Evolutionary conservation across 495 filamentous ascomycete genomes (phyloP).

Genomic region (Neurospora sp.): DNA sequence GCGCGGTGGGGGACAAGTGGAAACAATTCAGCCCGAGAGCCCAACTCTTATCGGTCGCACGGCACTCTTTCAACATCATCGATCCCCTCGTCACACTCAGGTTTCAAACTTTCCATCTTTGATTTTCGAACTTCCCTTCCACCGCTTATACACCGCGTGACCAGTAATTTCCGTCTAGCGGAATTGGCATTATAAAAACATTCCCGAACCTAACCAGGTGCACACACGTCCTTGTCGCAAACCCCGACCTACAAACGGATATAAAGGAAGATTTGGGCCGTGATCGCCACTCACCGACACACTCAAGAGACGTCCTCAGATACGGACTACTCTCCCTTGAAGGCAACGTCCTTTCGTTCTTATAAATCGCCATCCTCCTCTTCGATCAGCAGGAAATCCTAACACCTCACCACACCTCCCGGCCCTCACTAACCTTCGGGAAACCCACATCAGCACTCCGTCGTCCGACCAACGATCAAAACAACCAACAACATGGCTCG

Average conservation of each 20-base stretch:
- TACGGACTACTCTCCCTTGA: background rate
- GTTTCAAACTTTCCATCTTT: background rate
- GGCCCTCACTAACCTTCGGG: too few species aligned
- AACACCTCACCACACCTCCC: too few species aligned
- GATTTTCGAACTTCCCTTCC: background rate
- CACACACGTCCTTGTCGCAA: background rate
- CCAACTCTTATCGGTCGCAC: background rate
- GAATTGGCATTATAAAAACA: background rate
- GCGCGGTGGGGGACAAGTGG: background rate
- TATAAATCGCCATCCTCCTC: too few species aligned
- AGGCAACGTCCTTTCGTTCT: background rate
- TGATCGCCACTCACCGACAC: background rate
- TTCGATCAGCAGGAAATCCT: too few species aligned
- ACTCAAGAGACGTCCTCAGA: background rate
- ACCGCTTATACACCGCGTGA: background rate
- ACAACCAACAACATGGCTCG: slow-evolving; percentile 14
- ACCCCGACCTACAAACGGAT: background rate
- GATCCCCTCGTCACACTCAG: background rate
- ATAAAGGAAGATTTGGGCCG: background rate
- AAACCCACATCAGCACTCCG: too few species aligned
- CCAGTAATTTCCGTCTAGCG: background rate
- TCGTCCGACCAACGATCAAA: too few species aligned
- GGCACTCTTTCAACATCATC: background rate
- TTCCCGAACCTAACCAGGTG: background rate
- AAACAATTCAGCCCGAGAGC: background rate